Base-by-base conservation (phyloP, 2,329 filamentous ascomycete genomes). In the Pseudopyricularia cyperi region DNA sequence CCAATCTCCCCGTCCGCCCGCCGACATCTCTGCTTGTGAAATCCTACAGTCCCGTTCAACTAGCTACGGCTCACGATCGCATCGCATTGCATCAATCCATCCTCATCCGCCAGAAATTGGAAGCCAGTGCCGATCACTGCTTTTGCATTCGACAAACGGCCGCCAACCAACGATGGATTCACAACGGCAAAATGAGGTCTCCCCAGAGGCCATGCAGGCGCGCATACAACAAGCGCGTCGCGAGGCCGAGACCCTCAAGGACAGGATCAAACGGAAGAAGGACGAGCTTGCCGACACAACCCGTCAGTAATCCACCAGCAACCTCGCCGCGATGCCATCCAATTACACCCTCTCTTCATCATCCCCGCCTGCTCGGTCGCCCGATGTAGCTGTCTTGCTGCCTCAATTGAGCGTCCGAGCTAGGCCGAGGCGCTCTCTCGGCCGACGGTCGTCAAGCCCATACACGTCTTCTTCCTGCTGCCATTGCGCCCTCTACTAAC, bases 181-280 rank as follows among this genome's bases (percentile, higher is more conserved):
- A 57, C 73, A 76, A 68, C 71, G 74, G 67, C 66, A 71, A 62
- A 79, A 72, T 69, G 80, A 83, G 66, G 78, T 83, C 62, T 83
- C 80, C 65, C 80, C 80, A 59, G 80, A 84, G 73, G 78, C 79
- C 69, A 95, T 96, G 82, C 91, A 97, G 79, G 86, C 90, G 73
- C 86, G 86, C 71, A 91, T 93, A 63, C 86, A 89, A 66, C 84
- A 87, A 65, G 91, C 93, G 68, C 84, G 93, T 71, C 88, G 93
- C 76, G 93, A 98, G 79, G 93, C 93, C 63, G 93, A 97, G 77
- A 90, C 87, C 52, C 76, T 97, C 62, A 97, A 97, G 79, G 91
- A 97, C 70, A 85, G 88, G 71, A 97, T 97, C 82, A 97, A 96
- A 85, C 83, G 90, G 73, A 95, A 95, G 83, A 97, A 97, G 86